Percentiles rank a stretch among this genome's conserved stretches.
Conservation (phyloP, 305 asterid genomes). For the Caryopteris hybrid region DNA sequence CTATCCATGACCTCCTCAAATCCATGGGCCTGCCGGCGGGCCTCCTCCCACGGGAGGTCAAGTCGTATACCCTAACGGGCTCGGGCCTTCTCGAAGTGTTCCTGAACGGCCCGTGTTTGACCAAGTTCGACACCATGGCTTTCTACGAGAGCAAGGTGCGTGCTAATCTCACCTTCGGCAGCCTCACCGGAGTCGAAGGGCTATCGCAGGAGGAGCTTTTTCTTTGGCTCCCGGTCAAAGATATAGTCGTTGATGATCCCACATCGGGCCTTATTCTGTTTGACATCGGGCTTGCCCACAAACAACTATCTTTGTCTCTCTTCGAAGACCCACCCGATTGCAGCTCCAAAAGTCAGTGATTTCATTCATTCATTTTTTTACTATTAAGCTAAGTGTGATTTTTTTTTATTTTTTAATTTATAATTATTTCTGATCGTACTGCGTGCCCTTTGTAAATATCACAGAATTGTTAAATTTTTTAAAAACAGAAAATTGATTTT, state of each 20-base stretch:
- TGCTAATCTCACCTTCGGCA: slow-evolving; percentile 66
- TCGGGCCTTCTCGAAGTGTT: slow-evolving; percentile 62
- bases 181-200: slow-evolving; percentile 71
- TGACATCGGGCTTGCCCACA: slow-evolving; percentile 77
- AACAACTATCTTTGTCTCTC: slow-evolving; percentile 68
- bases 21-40: slow-evolving; percentile 81
- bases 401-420: no score
- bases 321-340: slow-evolving; percentile 91
- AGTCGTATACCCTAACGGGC: slow-evolving; percentile 48
- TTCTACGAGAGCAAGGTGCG: slow-evolving; percentile 59
- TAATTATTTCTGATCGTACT: no score
- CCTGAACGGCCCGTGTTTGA: slow-evolving; percentile 69
- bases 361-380: no score
- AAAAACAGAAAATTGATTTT: no score
- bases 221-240: slow-evolving; percentile 79
- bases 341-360: slow-evolving; percentile 35
- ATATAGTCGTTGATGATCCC: slow-evolving; percentile 66
- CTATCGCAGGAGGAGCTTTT: slow-evolving; percentile 86
- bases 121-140: slow-evolving; percentile 85
- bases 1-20: slow-evolving; percentile 65
- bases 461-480: no score
- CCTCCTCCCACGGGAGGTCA: slow-evolving; percentile 65
- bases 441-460: no score
- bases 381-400: no score
- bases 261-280: slow-evolving; percentile 62